A percentile compares a stretch with the other conserved stretches of the same genome.
These are phyloP conservation scores for Rhodotorula sp. DNA, from an alignment of 1,284 basidiomycete genomes.

Conservation along the genomic window DNA sequence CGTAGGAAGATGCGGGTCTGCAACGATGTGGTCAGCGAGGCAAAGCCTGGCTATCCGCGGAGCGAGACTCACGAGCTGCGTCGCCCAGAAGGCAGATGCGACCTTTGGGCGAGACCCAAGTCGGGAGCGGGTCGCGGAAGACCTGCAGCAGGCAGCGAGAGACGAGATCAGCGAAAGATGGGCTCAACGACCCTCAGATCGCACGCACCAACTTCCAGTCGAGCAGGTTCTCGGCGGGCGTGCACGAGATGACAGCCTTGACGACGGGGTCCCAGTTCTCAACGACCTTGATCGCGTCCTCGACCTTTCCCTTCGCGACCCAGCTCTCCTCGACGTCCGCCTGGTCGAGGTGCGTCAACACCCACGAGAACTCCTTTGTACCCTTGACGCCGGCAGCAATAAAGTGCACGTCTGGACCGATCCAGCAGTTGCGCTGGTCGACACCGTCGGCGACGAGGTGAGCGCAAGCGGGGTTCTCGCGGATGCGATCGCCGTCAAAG, in stretches of 20 bases:
- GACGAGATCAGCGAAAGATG: background rate
- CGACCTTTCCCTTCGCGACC: slow-evolving; percentile 43
- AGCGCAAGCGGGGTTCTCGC: slow-evolving; percentile 2
- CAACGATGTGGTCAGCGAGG: too few species aligned
- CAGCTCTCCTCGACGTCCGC: background rate
- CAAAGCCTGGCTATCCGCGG: too few species aligned
- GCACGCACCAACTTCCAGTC: slow-evolving; percentile 46
- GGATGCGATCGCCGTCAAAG: slow-evolving; percentile 41
- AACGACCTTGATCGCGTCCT: slow-evolving; percentile 46
- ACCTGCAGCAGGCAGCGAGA: slow-evolving; percentile 14
- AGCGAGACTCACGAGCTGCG: slow-evolving; percentile 24
- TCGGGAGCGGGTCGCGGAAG: slow-evolving; percentile 47
- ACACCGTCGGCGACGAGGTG: slow-evolving; percentile 10
- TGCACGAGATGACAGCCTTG: slow-evolving; percentile 5
- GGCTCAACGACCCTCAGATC: background rate
- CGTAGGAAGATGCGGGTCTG: slow-evolving; percentile 19
- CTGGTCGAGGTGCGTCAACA: slow-evolving; percentile 43
- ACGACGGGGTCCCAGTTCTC: slow-evolving; percentile 46
- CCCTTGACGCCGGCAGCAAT: slow-evolving; percentile 40
- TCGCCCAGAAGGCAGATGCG: slow-evolving; percentile 47
- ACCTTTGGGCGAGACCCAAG: slow-evolving; percentile 47
- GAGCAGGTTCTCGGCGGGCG: slow-evolving; percentile 42
- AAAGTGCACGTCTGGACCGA: slow-evolving; percentile 46
- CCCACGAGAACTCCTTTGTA: slow-evolving; percentile 43
- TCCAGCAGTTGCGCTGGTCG: slow-evolving; percentile 34